A percentile compares a stretch with the other conserved stretches of the same genome.
phyloP scores from a whole-genome alignment of 2,329 filamentous ascomycete species.

The Ceratocystis cacaofunesta region DNA sequence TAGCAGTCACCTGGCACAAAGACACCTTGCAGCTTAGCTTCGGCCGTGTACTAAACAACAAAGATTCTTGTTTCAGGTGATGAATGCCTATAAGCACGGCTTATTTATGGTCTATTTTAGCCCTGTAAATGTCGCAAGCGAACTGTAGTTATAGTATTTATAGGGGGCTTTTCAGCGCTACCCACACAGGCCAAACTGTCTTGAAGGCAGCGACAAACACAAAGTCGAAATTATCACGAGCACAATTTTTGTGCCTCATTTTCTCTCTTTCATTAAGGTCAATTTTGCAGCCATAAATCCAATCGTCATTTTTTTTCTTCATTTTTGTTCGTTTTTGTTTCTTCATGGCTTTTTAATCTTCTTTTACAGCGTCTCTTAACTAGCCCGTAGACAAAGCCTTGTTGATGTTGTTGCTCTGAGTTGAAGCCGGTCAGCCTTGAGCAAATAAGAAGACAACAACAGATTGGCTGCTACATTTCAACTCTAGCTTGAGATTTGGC shows the following conservation, averaged over 20 bases:
- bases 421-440: background rate
- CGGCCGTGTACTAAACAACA: too few relatives aligned
- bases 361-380: too few relatives aligned
- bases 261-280: background rate
- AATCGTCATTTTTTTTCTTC: background rate
- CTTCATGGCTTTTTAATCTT: background rate
- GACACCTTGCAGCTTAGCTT: background rate
- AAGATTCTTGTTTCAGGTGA: too few relatives aligned
- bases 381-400: too few relatives aligned
- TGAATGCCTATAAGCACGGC: too few relatives aligned
- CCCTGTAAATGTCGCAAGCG: too few relatives aligned
- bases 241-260: background rate
- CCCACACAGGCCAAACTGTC: too few relatives aligned
- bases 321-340: background rate
- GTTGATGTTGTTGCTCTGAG: background rate
- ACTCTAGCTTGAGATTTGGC: background rate
- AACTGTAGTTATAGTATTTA: background rate
- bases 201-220: background rate
- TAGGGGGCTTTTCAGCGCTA: background rate
- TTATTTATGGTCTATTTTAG: too few relatives aligned
- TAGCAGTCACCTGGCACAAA: conserved; percentile 3
- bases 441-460: background rate
- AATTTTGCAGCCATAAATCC: background rate
- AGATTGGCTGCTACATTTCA: background rate
- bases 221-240: background rate